phyloP scores from a whole-genome alignment of 2,329 filamentous ascomycete species.

The Rhinocladiella similis region DNA sequence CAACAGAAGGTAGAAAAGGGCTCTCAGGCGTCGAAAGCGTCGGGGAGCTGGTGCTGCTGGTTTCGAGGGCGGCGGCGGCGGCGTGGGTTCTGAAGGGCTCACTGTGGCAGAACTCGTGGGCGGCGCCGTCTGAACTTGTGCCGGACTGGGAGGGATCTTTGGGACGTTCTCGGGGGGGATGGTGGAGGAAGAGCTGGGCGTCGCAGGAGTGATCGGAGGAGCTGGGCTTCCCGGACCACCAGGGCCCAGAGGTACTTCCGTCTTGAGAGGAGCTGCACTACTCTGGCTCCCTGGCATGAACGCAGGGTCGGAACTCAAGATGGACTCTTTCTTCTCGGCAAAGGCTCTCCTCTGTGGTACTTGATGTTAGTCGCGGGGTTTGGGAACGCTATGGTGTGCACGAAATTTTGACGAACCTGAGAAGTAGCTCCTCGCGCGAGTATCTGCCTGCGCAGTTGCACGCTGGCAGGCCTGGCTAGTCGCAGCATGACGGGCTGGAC shows the following conservation, averaged over 20 bases:
- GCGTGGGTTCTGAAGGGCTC: slow-evolving; percentile 28
- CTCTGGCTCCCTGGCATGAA: slow-evolving; percentile 21
- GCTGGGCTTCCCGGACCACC: slow-evolving; percentile 22
- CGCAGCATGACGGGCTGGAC: slow-evolving; percentile 28
- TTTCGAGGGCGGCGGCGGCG: slow-evolving; percentile 40
- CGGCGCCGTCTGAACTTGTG: slow-evolving; percentile 38
- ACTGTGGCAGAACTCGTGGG: slow-evolving; percentile 35
- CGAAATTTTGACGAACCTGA: slow-evolving; percentile 20
- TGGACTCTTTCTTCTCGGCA: slow-evolving; percentile 25
- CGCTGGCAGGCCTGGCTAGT: slow-evolving; percentile 25
- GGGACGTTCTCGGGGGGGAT: slow-evolving; percentile 53
- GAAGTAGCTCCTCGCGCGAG: slow-evolving; percentile 21
- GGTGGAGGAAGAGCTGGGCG: slow-evolving; percentile 44
- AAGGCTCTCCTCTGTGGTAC: slow-evolving; percentile 22
- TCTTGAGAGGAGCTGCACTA: slow-evolving; percentile 19
- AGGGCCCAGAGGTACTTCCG: slow-evolving; percentile 25
- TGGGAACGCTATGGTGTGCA: slow-evolving; percentile 2
- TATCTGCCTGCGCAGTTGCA: slow-evolving; percentile 24
- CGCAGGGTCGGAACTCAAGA: slow-evolving; percentile 28
- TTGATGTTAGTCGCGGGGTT: slow-evolving; percentile 13
- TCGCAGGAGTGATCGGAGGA: slow-evolving; percentile 31
- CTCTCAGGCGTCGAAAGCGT: slow-evolving; percentile 71
- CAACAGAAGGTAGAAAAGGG: slow-evolving; percentile 73
- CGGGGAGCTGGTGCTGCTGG: slow-evolving; percentile 51
- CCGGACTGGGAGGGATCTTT: slow-evolving; percentile 41